Evolutionary conservation across 1,139 yeast genomes (phyloP).

Genomic region (Kodamaea plutei): DNA sequence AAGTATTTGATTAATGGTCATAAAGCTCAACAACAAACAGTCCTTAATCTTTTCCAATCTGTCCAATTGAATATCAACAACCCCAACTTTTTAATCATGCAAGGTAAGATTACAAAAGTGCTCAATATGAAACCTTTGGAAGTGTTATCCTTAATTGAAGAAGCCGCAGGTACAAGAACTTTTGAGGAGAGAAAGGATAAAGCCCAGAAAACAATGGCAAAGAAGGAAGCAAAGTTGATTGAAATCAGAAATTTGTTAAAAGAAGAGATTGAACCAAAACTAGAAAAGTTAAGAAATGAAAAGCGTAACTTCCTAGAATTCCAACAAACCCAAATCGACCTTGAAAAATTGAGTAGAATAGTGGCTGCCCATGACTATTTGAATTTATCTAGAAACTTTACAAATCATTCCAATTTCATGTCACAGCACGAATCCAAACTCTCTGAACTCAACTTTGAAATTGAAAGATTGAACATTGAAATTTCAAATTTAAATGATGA

Average conservation of each 20-base stretch:
- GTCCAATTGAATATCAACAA: conserved; percentile 94
- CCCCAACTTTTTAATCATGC: conserved; percentile 97
- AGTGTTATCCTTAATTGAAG: conserved; percentile 86
- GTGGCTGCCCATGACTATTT: conserved; percentile 77
- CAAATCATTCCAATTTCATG: conserved; percentile 37
- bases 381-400: conserved; percentile 37
- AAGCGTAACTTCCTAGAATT: conserved; percentile 80
- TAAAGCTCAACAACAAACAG: conserved; percentile 93
- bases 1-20: conserved; percentile 94
- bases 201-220: conserved; percentile 87
- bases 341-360: conserved; percentile 69
- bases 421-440: conserved; percentile 34
- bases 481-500: conserved; percentile 59
- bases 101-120: conserved; percentile 95
- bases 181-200: conserved; percentile 91
- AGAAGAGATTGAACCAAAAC: conserved; percentile 92
- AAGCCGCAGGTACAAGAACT: conserved; percentile 97
- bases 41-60: conserved; percentile 83
- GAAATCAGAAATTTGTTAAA: conserved; percentile 69
- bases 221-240: conserved; percentile 78
- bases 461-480: conserved; percentile 50
- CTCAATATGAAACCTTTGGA: conserved; percentile 94
- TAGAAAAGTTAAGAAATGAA: conserved; percentile 75
- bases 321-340: conserved; percentile 78
- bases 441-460: conserved; percentile 30